Conservation (phyloP, 768 basidiomycete genomes). For the Pulveroboletus ravenelii region DNA sequence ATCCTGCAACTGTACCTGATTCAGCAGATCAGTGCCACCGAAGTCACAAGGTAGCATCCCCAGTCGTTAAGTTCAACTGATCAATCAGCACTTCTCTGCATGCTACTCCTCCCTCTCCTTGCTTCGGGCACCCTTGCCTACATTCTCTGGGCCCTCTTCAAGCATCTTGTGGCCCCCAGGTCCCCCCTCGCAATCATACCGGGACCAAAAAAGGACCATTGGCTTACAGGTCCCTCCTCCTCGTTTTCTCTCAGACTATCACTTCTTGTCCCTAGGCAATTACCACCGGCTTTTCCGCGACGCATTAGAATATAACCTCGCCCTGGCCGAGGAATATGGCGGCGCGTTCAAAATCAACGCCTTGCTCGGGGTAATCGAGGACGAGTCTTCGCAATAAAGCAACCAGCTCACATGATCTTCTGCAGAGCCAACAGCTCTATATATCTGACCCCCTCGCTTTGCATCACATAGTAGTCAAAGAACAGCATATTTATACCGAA, state of each 20-base stretch:
- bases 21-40: too few relatives aligned
- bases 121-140: conserved; percentile 4
- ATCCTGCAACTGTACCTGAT: too few relatives aligned
- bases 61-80: too few relatives aligned
- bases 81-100: not conserved
- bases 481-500: conserved; percentile 35
- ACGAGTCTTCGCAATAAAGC: not conserved
- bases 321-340: conserved; percentile 29
- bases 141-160: conserved; percentile 17
- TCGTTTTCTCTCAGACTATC: not conserved
- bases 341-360: conserved; percentile 33
- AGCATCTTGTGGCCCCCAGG: conserved; percentile 1
- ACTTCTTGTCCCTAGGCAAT: conserved; percentile 24
- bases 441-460: conserved; percentile 37
- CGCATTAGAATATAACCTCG: conserved; percentile 29
- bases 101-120: conserved; percentile 5
- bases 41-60: too few relatives aligned
- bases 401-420: not conserved
- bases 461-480: conserved; percentile 36
- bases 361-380: conserved; percentile 29
- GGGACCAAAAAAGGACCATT: conserved; percentile 33
- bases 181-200: conserved; percentile 21
- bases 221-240: conserved; percentile 28
- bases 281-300: conserved; percentile 31
- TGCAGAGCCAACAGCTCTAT: conserved; percentile 29